Evolutionary conservation across 2,329 filamentous ascomycete genomes (phyloP).

Genomic region (Aspergillus sp.): DNA sequence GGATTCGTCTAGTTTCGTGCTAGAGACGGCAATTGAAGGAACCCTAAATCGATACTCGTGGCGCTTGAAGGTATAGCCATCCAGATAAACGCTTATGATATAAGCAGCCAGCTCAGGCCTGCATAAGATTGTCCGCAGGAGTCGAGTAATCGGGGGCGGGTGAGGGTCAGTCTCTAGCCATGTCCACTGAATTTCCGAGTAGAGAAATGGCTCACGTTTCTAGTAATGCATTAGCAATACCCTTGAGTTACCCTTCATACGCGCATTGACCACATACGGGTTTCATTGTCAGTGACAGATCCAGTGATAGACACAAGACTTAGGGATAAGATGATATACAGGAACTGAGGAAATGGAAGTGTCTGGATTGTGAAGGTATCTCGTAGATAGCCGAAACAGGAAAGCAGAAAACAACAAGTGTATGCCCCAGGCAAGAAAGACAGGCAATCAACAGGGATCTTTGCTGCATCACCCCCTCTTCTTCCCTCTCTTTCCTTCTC

Average conservation of each 20-base stretch:
- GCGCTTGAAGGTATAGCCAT: slow-evolving; percentile 1
- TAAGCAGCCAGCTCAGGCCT: slow-evolving; percentile 10
- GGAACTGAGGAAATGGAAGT: too few relatives aligned
- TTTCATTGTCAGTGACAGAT: slow-evolving; percentile 1
- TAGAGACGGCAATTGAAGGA: slow-evolving; percentile 3
- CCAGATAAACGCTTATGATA: slow-evolving; percentile 7
- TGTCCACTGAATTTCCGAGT: slow-evolving; percentile 10
- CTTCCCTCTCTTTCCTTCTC: too few relatives aligned
- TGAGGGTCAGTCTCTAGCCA: slow-evolving; percentile 3
- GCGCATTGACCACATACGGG: slow-evolving; percentile 1
- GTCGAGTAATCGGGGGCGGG: slow-evolving; percentile 8
- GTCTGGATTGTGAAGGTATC: too few relatives aligned
- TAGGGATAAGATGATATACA: too few relatives aligned
- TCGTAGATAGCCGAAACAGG: too few relatives aligned
- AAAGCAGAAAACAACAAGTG: too few relatives aligned
- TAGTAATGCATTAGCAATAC: slow-evolving; percentile 2
- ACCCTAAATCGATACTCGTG: neutral
- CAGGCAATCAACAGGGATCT: too few relatives aligned
- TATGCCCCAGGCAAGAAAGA: too few relatives aligned
- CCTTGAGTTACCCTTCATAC: neutral
- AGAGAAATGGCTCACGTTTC: slow-evolving; percentile 13
- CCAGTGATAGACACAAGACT: too few relatives aligned
- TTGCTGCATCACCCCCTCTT: too few relatives aligned
- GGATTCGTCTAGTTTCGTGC: slow-evolving; percentile 1
- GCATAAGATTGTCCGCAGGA: slow-evolving; percentile 9